Evolutionary conservation across 352 stramenopile genomes (phyloP).

Genomic region (Phytopythium helicoides): DNA sequence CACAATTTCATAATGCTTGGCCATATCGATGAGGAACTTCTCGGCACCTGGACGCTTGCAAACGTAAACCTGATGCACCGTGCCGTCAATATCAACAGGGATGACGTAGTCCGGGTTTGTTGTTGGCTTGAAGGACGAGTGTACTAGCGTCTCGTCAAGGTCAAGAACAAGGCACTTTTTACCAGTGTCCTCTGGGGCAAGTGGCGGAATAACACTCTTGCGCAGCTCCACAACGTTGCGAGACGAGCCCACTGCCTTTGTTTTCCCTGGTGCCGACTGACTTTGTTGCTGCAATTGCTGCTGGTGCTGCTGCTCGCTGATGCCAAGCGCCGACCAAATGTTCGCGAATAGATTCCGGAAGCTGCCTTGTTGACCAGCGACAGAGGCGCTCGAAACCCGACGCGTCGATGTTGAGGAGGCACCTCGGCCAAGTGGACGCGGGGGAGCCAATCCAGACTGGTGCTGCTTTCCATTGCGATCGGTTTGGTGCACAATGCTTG

Average conservation of each 20-base stretch:
- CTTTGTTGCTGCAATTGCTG: conserved; percentile 26
- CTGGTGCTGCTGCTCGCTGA: conserved; percentile 56
- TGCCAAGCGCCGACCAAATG: conserved; percentile 59
- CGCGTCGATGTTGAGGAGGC: conserved; percentile 6
- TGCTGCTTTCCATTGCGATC: conserved; percentile 62
- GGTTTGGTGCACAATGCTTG: conserved; percentile 66
- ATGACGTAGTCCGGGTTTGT: conserved; percentile 96
- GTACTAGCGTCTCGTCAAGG: conserved; percentile 97
- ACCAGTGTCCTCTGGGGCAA: conserved; percentile 41
- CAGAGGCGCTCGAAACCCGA: conserved; percentile 15
- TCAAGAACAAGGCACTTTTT: conserved; percentile 95
- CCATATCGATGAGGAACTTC: conserved; percentile 95
- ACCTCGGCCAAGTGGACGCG: conserved; percentile 1
- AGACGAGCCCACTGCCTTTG: conserved; percentile 14
- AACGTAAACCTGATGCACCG: conserved; percentile 88
- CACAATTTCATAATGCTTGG: conserved; percentile 97
- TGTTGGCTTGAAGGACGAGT: conserved; percentile 95
- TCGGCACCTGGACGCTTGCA: conserved; percentile 93
- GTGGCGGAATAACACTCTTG: conserved; percentile 54
- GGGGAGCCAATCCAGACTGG: conserved; percentile 9
- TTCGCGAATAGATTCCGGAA: conserved; percentile 69
- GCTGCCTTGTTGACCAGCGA: conserved; percentile 30
- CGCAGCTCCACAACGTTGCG: conserved; percentile 46
- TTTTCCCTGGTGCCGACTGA: conserved; percentile 19
- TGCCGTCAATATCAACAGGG: conserved; percentile 93